Evolutionary conservation across 2,329 filamentous ascomycete genomes (phyloP).

Genomic region (Neonectria coccinea): DNA sequence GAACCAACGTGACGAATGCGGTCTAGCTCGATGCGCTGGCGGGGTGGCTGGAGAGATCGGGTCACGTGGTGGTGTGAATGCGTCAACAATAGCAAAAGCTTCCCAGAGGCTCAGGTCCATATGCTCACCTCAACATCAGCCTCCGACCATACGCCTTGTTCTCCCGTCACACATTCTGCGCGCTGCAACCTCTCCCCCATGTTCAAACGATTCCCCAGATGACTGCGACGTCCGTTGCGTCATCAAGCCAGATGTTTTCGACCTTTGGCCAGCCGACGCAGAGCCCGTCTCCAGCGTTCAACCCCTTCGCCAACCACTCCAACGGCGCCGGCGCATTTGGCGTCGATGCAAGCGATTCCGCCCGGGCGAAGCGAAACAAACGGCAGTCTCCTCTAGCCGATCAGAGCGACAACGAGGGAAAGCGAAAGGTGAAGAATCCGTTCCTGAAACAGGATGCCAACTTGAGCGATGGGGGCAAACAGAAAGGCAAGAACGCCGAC

Average conservation of each 20-base stretch:
- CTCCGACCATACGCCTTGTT: slow-evolving; percentile 28
- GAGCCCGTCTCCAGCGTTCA: slow-evolving; percentile 50
- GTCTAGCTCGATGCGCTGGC: neutral
- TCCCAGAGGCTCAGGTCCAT: slow-evolving; percentile 29
- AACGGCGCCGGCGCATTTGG: slow-evolving; percentile 48
- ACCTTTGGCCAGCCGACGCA: slow-evolving; percentile 52
- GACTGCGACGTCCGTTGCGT: slow-evolving; percentile 57
- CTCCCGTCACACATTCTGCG: slow-evolving; percentile 31
- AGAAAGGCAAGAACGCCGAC: slow-evolving; percentile 40
- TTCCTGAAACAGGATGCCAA: slow-evolving; percentile 45
- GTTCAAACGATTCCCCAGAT: slow-evolving; percentile 50
- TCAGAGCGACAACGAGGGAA: slow-evolving; percentile 45
- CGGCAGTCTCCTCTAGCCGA: slow-evolving; percentile 41
- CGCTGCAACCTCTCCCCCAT: slow-evolving; percentile 46
- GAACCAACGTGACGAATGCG: neutral
- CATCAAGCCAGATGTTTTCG: slow-evolving; percentile 56
- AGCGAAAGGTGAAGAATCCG: slow-evolving; percentile 43
- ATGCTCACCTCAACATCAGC: slow-evolving; percentile 33
- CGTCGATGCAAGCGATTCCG: slow-evolving; percentile 46
- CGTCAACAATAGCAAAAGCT: slow-evolving; percentile 34
- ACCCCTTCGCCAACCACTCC: slow-evolving; percentile 51
- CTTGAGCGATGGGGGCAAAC: slow-evolving; percentile 43
- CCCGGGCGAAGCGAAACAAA: slow-evolving; percentile 45
- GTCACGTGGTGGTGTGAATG: slow-evolving; percentile 39
- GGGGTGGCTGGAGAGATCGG: slow-evolving; percentile 10